phyloP scores from a whole-genome alignment of 2,329 filamentous ascomycete species.

The Cercospora berteroae region DNA sequence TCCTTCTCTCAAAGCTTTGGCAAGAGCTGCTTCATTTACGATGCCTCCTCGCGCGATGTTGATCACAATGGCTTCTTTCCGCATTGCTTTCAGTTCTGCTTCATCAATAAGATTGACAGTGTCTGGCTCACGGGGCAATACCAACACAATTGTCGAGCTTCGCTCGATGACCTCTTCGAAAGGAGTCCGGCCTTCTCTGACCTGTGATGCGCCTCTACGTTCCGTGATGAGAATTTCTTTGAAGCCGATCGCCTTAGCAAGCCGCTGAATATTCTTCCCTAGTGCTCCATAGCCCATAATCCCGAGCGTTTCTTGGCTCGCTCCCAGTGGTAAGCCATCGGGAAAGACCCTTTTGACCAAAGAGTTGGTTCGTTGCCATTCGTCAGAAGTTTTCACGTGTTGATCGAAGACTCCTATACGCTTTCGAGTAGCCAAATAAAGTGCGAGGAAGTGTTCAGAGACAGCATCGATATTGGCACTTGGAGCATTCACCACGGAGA shows the following conservation, averaged over 20 bases:
- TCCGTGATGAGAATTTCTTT: slow-evolving; percentile 23
- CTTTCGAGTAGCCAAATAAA: slow-evolving; percentile 25
- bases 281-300: slow-evolving; percentile 26
- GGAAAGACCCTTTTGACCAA: slow-evolving; percentile 25
- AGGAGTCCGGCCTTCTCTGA: slow-evolving; percentile 13
- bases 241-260: slow-evolving; percentile 21
- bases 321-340: slow-evolving; percentile 20
- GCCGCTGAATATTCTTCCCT: slow-evolving; percentile 20
- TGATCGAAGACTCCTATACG: slow-evolving; percentile 20
- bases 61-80: slow-evolving; percentile 22
- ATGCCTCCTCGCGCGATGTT: slow-evolving; percentile 26
- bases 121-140: slow-evolving; percentile 21
- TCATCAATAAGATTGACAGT: slow-evolving; percentile 25
- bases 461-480: slow-evolving; percentile 26
- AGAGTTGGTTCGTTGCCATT: slow-evolving; percentile 22
- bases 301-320: slow-evolving; percentile 23
- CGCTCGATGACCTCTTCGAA: slow-evolving; percentile 21
- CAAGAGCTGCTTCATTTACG: slow-evolving; percentile 25
- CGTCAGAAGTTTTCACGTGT: slow-evolving; percentile 22
- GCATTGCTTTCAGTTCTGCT: slow-evolving; percentile 20
- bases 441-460: slow-evolving; percentile 23
- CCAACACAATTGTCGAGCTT: slow-evolving; percentile 19
- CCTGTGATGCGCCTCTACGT: slow-evolving; percentile 11
- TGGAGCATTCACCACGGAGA: slow-evolving; percentile 23
- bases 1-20: slow-evolving; percentile 21